phyloP scores from a whole-genome alignment of 2,329 filamentous ascomycete genomes.

The Fusarium citri region DNA sequence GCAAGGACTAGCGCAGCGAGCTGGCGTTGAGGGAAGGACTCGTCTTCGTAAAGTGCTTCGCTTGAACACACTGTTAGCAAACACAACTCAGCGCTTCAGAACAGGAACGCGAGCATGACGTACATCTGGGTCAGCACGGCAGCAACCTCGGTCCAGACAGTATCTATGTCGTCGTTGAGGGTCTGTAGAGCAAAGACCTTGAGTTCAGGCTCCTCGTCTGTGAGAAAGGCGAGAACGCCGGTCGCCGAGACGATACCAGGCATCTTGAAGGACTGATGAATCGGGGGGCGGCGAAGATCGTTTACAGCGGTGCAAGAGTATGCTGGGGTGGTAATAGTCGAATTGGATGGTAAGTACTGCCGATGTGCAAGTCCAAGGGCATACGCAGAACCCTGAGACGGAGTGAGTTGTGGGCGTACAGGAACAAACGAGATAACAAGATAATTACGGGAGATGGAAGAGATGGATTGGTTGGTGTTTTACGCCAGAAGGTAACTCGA shows the following conservation, averaged over 20 bases:
- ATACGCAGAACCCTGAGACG: slow-evolving; percentile 30
- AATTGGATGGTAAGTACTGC: slow-evolving; percentile 26
- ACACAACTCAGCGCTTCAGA: neutral
- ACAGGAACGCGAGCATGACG: slow-evolving; percentile 33
- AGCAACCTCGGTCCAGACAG: slow-evolving; percentile 97
- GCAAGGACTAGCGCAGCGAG: slow-evolving; percentile 93
- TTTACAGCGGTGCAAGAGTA: slow-evolving; percentile 36
- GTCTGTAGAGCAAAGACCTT: slow-evolving; percentile 95
- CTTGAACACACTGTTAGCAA: slow-evolving; percentile 59
- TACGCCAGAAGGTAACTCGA: slow-evolving; percentile 47
- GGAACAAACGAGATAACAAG: slow-evolving; percentile 20
- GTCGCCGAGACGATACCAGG: slow-evolving; percentile 93
- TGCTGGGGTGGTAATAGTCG: slow-evolving; percentile 29
- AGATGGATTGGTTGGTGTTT: slow-evolving; percentile 45
- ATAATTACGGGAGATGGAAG: slow-evolving; percentile 30
- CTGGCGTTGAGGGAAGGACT: slow-evolving; percentile 91
- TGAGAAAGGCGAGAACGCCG: slow-evolving; percentile 93
- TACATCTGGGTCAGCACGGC: slow-evolving; percentile 94
- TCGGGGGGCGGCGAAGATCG: slow-evolving; percentile 35
- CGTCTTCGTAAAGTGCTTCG: slow-evolving; percentile 97
- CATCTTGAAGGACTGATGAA: slow-evolving; percentile 66
- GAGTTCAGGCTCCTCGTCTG: slow-evolving; percentile 93
- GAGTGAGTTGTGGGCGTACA: slow-evolving; percentile 8
- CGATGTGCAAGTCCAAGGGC: slow-evolving; percentile 41
- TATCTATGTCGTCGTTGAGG: slow-evolving; percentile 95